Evolutionary conservation across 768 basidiomycete species (phyloP), one percentile per base, ranked within the genome.

Genomic region (Coprinopsis strossmayeri): DNA sequence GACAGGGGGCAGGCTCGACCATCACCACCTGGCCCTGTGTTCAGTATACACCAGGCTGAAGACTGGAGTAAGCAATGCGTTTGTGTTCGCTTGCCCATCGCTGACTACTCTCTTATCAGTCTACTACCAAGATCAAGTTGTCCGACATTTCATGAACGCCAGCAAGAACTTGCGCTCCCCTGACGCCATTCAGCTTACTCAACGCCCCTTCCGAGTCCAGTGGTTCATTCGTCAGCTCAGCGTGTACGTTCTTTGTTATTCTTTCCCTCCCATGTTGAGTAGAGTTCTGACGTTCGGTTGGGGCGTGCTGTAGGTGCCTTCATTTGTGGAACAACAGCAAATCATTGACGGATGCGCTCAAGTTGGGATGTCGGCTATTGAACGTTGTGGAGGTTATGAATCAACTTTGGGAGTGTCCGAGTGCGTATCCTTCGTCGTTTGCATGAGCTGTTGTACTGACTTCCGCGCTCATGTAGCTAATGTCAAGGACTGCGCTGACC

Each of bases 161-260:
- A 70, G 85, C 17, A 69, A 74, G 41, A 72, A 76, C 45, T 62
- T 82, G 13, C 69, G 68, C n/a, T 69, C 73, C 28, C 63, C 67
- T 2, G 70, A 77, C 28, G 78, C 73, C 0, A 70, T 82, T 51
- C 65, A 79, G 56, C 67, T 89, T 25, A 77, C 80, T 17, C 71
- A 85, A 23, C 76, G 84, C 0, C 87, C 87, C 0, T 87, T 78
- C 62, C 78, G 83, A 55, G 76, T 80, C 46, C 72, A 73, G 38
- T 89, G 87, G 87, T 85, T 85, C 54, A 68, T 77, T 26, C 81
- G 77, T 51, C 84, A 84, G 55, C 68, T 85, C 4, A 71, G 76
- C 0, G 77, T 79, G 83, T 84, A 57, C 34, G 79, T 64, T 37
- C 32, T 21, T 48, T 34, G 15, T 45, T 2, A 24, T 13, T 21